Percentiles rank a stretch among this genome's conserved stretches.
Conservation (phyloP, 2,329 filamentous ascomycete genomes). For the Epichloe typhina region DNA sequence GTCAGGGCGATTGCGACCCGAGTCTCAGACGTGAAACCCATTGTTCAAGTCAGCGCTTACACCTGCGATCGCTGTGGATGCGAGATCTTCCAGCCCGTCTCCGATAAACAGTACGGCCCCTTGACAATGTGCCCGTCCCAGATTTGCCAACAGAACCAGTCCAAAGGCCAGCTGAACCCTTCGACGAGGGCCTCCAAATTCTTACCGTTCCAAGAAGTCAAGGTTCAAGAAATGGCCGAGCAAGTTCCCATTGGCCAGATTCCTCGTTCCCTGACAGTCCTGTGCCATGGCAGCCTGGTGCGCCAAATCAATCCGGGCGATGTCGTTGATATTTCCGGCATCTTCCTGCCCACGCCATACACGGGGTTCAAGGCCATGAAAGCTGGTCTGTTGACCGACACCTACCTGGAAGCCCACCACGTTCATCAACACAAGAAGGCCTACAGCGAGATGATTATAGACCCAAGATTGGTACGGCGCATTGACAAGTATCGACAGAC, state of each 20-base stretch:
- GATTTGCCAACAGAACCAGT: slow-evolving; percentile 83
- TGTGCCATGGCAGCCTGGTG: slow-evolving; percentile 78
- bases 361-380: slow-evolving; percentile 98
- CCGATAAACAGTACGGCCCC: slow-evolving; percentile 80
- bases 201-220: slow-evolving; percentile 93
- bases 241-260: slow-evolving; percentile 98
- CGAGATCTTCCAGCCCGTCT: slow-evolving; percentile 95
- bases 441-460: slow-evolving; percentile 82
- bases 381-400: slow-evolving; percentile 91
- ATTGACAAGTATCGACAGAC: slow-evolving; percentile 77
- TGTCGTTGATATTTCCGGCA: slow-evolving; percentile 83
- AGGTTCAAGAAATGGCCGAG: slow-evolving; percentile 98
- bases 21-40: slow-evolving; percentile 94
- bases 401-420: slow-evolving; percentile 88
- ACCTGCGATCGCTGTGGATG: slow-evolving; percentile 92
- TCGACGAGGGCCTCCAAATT: slow-evolving; percentile 97
- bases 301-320: slow-evolving; percentile 87
- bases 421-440: slow-evolving; percentile 96
- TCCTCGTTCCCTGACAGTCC: slow-evolving; percentile 75
- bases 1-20: slow-evolving; percentile 87
- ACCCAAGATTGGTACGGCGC: slow-evolving; percentile 63
- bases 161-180: slow-evolving; percentile 84
- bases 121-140: slow-evolving; percentile 75
- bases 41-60: slow-evolving; percentile 96
- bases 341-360: slow-evolving; percentile 94